Base-by-base conservation (phyloP, 1,284 basidiomycete genomes). In the Trametes versicolor region DNA sequence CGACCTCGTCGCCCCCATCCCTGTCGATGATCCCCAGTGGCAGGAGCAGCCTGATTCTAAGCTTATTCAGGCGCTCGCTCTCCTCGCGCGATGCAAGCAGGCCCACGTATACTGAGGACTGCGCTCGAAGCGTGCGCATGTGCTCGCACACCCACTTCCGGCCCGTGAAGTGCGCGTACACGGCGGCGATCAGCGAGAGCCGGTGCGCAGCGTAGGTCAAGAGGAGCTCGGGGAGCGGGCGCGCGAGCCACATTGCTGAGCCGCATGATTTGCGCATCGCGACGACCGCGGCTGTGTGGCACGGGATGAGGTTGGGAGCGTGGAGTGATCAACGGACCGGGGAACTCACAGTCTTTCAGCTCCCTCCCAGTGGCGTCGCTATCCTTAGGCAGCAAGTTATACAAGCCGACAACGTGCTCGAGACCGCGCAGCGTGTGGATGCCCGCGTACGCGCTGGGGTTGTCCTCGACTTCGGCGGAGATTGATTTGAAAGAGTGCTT, bases 141-240 rank as follows among this genome's bases (percentile, higher is more conserved):
- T 4, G 2, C 36, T 53, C 39, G n/a, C 60, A 53, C 70, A 82
- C 73, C 75, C 77, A 82, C 0, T 70, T 69, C 9, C 69, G 59
- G n/a, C 67, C 29, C 10, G 67, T 64, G 60, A 82, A 82, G 51
- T 76, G 67, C 4, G 74, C 74, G 71, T 80, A 80, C 15, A 82
- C 72, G 3, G 73, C 68, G 13, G 71, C 75, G 51, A 83, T 78
- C 63, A 81, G 76, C 50, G 77, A 72, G 54, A 83, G 79, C 70
- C 83, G 82, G 62, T 78, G 76, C 2, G 79, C 79, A 0, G 82
- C 81, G 57, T 83, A 83, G 23, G 72, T 69, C n/a, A n/a, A n/a
- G 52, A 82, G 74, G 45, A 82, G 76, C 10, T 74, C 71, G 1
- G 69, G n/a, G 43, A 83, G 73, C 0, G 81, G 82, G 10, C 81